These are phyloP conservation scores for Fraxinus americana DNA, from an alignment of 257 asterid genomes.

Conservation along the genomic window DNA sequence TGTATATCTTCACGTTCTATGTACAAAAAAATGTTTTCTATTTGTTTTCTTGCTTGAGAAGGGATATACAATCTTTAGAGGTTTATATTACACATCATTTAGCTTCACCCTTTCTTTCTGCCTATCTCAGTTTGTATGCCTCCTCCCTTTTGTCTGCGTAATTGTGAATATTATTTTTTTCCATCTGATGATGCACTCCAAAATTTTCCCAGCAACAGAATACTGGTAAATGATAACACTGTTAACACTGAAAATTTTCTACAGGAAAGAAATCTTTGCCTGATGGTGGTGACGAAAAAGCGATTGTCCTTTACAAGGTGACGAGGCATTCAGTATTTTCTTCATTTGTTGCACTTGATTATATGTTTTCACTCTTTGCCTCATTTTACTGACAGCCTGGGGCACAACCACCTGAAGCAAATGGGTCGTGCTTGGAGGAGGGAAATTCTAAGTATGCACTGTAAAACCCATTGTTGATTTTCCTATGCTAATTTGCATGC, in stretches of 20 bases:
- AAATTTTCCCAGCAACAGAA: neutral
- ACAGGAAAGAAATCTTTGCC: constrained; percentile 62
- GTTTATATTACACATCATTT: neutral
- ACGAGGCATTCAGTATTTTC: constrained; percentile 30
- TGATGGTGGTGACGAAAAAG: constrained; percentile 69
- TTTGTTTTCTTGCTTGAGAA: neutral
- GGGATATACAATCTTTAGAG: neutral
- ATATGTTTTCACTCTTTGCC: constrained; percentile 23
- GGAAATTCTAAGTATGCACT: constrained; percentile 71
- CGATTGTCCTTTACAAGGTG: constrained; percentile 87
- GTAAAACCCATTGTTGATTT: constrained; percentile 23
- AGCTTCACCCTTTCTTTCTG: constrained; percentile 2
- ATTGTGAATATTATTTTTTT: constrained; percentile 2
- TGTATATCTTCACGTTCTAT: neutral
- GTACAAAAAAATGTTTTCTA: neutral
- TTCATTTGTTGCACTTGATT: constrained; percentile 9
- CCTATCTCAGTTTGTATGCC: neutral
- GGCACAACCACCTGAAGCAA: constrained; percentile 50
- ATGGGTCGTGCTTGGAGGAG: constrained; percentile 52
- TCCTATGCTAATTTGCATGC: constrained; percentile 25
- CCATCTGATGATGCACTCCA: constrained; percentile 7
- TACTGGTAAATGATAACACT: constrained; percentile 4
- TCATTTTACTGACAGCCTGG: constrained; percentile 67
- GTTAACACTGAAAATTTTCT: constrained; percentile 25
- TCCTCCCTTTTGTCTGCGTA: neutral